Percentiles rank a stretch among this genome's conserved stretches.
Evolutionary conservation across 441 rosid genomes (phyloP).

Genomic region (Lepidium campestre): DNA sequence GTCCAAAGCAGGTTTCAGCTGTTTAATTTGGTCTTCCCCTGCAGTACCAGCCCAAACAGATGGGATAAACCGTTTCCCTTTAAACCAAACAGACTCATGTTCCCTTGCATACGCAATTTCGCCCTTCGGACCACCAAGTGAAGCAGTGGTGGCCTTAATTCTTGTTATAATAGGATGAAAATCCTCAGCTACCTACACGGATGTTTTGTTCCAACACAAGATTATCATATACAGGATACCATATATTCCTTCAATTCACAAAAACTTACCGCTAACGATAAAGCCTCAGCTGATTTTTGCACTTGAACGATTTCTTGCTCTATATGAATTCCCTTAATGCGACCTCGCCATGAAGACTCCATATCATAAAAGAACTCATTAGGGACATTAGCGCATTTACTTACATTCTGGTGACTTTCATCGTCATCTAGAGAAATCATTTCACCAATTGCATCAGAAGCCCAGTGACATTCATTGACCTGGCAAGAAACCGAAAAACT

Average conservation of each 20-base stretch:
- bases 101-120: slow-evolving; percentile 88
- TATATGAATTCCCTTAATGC: slow-evolving; percentile 75
- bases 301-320: slow-evolving; percentile 63
- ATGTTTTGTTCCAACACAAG: slow-evolving; percentile 9
- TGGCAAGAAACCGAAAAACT: slow-evolving; percentile 24
- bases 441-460: slow-evolving; percentile 60
- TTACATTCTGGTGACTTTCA: slow-evolving; percentile 54
- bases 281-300: slow-evolving; percentile 59
- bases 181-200: slow-evolving; percentile 68
- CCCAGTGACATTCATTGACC: slow-evolving; percentile 76
- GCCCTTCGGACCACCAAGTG: slow-evolving; percentile 85
- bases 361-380: slow-evolving; percentile 86
- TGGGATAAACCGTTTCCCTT: slow-evolving; percentile 83
- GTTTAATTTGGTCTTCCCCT: slow-evolving; percentile 95
- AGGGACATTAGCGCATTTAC: slow-evolving; percentile 46
- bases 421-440: slow-evolving; percentile 59
- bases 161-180: slow-evolving; percentile 73
- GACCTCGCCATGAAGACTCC: slow-evolving; percentile 88
- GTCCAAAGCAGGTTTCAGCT: slow-evolving; percentile 81
- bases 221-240: neutral
- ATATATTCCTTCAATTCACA: neutral
- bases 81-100: slow-evolving; percentile 94
- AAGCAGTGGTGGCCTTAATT: slow-evolving; percentile 69
- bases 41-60: slow-evolving; percentile 80
- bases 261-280: slow-evolving; percentile 67